Conservation (phyloP, 2,329 filamentous ascomycete genomes). For the Diaporthe ampelina region DNA sequence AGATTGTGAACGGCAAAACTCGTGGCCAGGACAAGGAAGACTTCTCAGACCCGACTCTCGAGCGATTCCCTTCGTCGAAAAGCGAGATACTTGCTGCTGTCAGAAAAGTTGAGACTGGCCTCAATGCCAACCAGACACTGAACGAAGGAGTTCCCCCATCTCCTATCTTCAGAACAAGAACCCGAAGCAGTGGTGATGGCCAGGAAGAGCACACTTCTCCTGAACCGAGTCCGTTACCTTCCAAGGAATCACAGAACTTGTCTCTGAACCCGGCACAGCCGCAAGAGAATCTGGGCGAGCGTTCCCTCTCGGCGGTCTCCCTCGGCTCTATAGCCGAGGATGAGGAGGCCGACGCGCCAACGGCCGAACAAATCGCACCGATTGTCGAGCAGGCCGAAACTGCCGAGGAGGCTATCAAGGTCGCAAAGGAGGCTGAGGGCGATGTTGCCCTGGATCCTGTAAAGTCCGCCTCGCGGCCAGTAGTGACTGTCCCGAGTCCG, state of each 20-base stretch:
- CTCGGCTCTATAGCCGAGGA: slow-evolving; percentile 63
- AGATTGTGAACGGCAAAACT: neutral
- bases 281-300: slow-evolving; percentile 45
- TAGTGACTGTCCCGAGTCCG: slow-evolving; percentile 40
- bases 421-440: slow-evolving; percentile 43
- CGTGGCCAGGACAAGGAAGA: slow-evolving; percentile 52
- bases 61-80: slow-evolving; percentile 61
- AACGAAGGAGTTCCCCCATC: slow-evolving; percentile 55
- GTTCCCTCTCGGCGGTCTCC: slow-evolving; percentile 53
- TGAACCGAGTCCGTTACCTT: slow-evolving; percentile 52
- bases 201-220: slow-evolving; percentile 54
- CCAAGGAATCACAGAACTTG: slow-evolving; percentile 40
- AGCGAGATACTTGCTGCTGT: slow-evolving; percentile 61
- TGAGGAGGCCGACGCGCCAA: slow-evolving; percentile 34
- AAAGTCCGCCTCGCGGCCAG: slow-evolving; percentile 40
- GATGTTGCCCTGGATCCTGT: slow-evolving; percentile 49
- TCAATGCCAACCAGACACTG: slow-evolving; percentile 55
- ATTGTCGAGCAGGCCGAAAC: slow-evolving; percentile 45
- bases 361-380: slow-evolving; percentile 44
- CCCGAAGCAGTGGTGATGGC: slow-evolving; percentile 54
- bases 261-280: slow-evolving; percentile 14
- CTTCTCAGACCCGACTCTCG: slow-evolving; percentile 62
- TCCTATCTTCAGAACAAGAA: slow-evolving; percentile 52
- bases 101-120: slow-evolving; percentile 60
- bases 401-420: slow-evolving; percentile 43